Conservation (phyloP, 2,329 filamentous ascomycete genomes). For the Aspergillus caelatus region DNA sequence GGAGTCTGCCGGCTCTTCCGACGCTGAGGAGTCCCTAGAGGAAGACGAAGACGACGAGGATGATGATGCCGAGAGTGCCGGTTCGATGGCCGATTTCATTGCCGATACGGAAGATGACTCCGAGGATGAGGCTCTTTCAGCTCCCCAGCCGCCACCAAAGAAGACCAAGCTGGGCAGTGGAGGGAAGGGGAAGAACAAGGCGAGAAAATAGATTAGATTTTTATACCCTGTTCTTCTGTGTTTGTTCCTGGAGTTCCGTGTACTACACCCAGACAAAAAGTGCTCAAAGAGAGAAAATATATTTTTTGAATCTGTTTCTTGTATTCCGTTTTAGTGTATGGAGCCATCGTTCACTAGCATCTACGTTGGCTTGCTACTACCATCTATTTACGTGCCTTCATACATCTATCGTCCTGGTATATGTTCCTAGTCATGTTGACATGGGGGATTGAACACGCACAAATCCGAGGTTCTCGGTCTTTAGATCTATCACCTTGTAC, state of each 20-base stretch:
- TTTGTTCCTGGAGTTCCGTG: slow-evolving; percentile 10
- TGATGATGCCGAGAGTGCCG: slow-evolving; percentile 63
- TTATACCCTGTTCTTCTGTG: slow-evolving; percentile 27
- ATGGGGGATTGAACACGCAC: neutral
- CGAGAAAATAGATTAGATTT: slow-evolving; percentile 35
- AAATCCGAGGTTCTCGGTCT: neutral
- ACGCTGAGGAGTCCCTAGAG: slow-evolving; percentile 55
- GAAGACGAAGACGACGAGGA: slow-evolving; percentile 66
- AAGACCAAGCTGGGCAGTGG: slow-evolving; percentile 35
- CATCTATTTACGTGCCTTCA: slow-evolving; percentile 8
- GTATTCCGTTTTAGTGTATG: neutral
- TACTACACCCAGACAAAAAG: slow-evolving; percentile 9
- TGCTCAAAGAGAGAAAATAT: neutral
- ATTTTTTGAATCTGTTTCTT: neutral
- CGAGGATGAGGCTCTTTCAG: slow-evolving; percentile 27
- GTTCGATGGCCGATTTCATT: slow-evolving; percentile 49
- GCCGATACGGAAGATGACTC: slow-evolving; percentile 51
- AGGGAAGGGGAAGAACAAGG: slow-evolving; percentile 38
- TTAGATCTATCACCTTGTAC: neutral
- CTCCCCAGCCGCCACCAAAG: slow-evolving; percentile 36
- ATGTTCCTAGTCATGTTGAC: neutral
- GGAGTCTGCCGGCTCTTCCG: slow-evolving; percentile 45
- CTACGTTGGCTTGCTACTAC: neutral
- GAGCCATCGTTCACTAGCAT: neutral
- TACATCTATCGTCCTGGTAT: slow-evolving; percentile 2